These are phyloP conservation scores for Dipodascopsis uninucleata DNA, from an alignment of 805 yeast genomes.

Conservation along the genomic window DNA sequence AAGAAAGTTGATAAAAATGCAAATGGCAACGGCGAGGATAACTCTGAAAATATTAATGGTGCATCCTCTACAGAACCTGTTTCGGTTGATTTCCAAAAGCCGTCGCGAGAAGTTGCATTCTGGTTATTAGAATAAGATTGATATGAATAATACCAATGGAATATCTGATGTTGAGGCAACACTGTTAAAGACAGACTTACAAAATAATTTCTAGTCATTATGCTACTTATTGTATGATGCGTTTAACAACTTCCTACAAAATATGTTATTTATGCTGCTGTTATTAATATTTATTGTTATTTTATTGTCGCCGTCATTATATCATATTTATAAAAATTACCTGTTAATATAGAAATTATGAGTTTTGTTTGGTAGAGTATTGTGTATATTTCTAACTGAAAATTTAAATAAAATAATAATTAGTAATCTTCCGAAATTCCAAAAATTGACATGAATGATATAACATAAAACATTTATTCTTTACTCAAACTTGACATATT, in stretches of 20 bases:
- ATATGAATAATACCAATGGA: neutral
- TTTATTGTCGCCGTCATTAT: neutral
- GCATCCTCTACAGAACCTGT: no score
- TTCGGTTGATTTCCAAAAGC: constrained; percentile 13
- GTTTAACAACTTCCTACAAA: neutral
- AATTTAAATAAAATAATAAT: neutral
- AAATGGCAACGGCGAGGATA: constrained; percentile 5
- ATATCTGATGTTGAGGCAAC: neutral
- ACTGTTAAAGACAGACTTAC: no score
- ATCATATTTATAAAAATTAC: neutral
- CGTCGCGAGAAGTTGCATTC: constrained; percentile 13
- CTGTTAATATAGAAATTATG: neutral
- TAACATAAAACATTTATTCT: neutral
- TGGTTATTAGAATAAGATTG: constrained; percentile 11
- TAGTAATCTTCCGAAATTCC: neutral
- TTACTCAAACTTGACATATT: no score
- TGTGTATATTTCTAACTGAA: neutral
- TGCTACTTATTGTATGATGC: neutral
- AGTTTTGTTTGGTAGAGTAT: neutral
- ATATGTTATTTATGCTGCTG: no score
- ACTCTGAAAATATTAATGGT: constrained; percentile 7
- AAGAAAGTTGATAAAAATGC: constrained; percentile 3
- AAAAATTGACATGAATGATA: neutral
- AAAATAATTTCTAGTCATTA: neutral
- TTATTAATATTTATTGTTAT: neutral